Percentiles rank a stretch among this genome's conserved stretches.
Evolutionary conservation across 306 rosid genomes (phyloP).

Genomic region (Potentilla sterilis): DNA sequence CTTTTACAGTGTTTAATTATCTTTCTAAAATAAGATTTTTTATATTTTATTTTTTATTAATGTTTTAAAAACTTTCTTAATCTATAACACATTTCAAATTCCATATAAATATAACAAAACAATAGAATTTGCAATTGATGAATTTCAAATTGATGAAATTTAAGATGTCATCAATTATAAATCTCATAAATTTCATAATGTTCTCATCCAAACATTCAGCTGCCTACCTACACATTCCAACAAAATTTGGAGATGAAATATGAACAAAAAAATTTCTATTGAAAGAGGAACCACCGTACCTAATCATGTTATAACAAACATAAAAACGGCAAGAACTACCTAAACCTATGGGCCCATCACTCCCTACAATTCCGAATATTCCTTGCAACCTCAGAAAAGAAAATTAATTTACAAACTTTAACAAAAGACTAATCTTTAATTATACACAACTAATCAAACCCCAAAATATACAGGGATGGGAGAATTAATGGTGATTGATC

Average conservation of each 20-base stretch:
- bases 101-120: no score
- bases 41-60: no score
- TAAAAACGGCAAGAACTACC: constrained; percentile 24
- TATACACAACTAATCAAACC: constrained; percentile 6
- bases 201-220: no score
- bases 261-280: background rate
- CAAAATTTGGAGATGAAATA: background rate
- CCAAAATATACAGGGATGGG: constrained; percentile 5
- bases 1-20: no score
- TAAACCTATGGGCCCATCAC: constrained; percentile 27
- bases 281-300: constrained; percentile 1
- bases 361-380: constrained; percentile 28
- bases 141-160: no score
- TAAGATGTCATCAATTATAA: no score
- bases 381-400: constrained; percentile 11
- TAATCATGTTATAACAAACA: constrained; percentile 22
- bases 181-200: no score
- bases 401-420: background rate
- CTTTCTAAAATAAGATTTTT: no score
- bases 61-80: no score
- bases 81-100: no score
- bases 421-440: background rate
- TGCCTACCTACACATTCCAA: background rate
- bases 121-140: no score
- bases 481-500: constrained; percentile 32